Evolutionary conservation across 2,329 filamentous ascomycete genomes (phyloP).

Genomic region (Diaporthe vaccinii): DNA sequence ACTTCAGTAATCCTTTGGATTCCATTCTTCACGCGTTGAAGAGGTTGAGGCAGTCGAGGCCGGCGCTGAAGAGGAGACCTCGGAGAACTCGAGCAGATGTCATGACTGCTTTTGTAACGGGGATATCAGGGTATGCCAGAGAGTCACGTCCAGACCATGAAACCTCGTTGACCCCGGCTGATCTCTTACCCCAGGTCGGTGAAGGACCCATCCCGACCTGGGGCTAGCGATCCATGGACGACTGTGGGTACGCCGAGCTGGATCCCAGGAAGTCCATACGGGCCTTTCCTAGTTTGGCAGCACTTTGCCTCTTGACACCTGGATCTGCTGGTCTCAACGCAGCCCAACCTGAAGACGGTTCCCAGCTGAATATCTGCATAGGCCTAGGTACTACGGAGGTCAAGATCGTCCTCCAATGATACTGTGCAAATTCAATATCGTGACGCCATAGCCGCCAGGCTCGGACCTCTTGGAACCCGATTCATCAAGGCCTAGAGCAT

Average conservation of each 20-base stretch:
- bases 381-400: neutral
- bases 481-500: neutral
- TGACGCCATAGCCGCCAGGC: neutral
- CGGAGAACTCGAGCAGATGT: neutral
- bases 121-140: neutral
- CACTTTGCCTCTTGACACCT: neutral
- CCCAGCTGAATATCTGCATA: neutral
- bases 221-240: neutral
- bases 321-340: too few relatives aligned
- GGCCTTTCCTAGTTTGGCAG: too few relatives aligned
- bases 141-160: neutral
- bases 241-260: neutral
- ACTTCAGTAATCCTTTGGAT: neutral
- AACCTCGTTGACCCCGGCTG: slow-evolving; percentile 14
- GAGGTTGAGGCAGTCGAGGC: neutral
- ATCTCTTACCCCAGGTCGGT: slow-evolving; percentile 15
- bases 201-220: neutral
- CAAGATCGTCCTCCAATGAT: neutral
- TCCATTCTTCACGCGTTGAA: neutral
- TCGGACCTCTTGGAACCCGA: slow-evolving; percentile 10
- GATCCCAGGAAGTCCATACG: neutral
- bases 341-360: neutral
- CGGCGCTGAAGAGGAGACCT: neutral
- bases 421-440: neutral
- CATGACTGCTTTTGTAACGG: slow-evolving; percentile 24